Conservation (phyloP, 306 rosid species). For the Corylus heterophylla region DNA sequence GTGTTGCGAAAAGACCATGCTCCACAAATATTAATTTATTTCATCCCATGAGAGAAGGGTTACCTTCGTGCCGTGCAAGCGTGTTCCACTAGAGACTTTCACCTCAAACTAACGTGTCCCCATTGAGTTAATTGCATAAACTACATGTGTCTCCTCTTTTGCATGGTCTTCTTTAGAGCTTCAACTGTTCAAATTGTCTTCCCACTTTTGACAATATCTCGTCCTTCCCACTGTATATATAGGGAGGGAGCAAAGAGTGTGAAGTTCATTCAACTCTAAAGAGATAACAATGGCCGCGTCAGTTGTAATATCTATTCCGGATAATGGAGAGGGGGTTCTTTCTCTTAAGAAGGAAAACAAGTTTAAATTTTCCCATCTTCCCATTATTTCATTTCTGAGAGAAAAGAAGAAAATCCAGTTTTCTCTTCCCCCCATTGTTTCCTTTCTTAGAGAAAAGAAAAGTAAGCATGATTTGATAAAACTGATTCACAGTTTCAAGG, state of each 20-base stretch:
- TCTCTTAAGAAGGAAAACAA: conserved; percentile 12
- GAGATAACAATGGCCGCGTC: conserved; percentile 46
- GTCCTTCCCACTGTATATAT: conserved; percentile 5
- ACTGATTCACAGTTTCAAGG: conserved; percentile 69
- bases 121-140: not conserved
- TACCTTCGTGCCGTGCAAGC: conserved; percentile 40
- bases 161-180: conserved; percentile 15
- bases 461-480: conserved; percentile 40
- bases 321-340: conserved; percentile 26
- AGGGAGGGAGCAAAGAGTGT: conserved; percentile 14
- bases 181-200: not conserved
- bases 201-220: conserved; percentile 19
- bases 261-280: not conserved
- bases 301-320: conserved; percentile 44
- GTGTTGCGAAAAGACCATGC: conserved; percentile 30
- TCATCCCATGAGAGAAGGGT: not conserved
- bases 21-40: not conserved
- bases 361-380: conserved; percentile 15
- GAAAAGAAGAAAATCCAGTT: conserved; percentile 25
- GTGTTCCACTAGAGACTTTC: conserved; percentile 66
- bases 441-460: conserved; percentile 25
- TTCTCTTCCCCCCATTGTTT: conserved; percentile 22
- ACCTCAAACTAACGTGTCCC: conserved; percentile 4
- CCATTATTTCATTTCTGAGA: conserved; percentile 21
- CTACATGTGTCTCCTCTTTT: not conserved